Conservation (phyloP, 176 grass and related monocot genomes). For the Triticum urartu region DNA sequence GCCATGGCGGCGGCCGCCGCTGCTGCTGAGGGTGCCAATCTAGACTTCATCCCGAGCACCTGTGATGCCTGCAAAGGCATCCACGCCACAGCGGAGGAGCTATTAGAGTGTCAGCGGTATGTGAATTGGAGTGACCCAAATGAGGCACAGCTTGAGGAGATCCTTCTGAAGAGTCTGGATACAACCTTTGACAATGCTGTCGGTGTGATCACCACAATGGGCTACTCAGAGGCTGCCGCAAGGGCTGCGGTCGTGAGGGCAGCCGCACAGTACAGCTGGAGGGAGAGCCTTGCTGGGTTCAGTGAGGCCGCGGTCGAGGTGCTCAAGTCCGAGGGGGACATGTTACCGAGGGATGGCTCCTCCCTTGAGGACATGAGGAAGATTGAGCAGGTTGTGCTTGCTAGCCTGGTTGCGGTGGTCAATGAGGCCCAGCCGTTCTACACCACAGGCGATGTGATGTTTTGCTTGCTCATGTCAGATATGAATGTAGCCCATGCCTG, state of each 20-base stretch:
- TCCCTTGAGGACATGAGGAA: conserved; percentile 66
- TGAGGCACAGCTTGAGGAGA: conserved; percentile 74
- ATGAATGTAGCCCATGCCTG: conserved; percentile 74
- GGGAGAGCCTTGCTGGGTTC: conserved; percentile 59
- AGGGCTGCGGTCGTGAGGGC: conserved; percentile 57
- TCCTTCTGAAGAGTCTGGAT: conserved; percentile 80
- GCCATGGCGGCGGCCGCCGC: conserved; percentile 15
- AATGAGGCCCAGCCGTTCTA: conserved; percentile 77
- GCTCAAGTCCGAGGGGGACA: conserved; percentile 64
- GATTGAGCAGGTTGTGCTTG: conserved; percentile 59
- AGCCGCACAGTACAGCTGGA: conserved; percentile 53
- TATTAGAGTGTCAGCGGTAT: conserved; percentile 62
- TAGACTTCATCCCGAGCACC: conserved; percentile 46
- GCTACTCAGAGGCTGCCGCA: conserved; percentile 63
- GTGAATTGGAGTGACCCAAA: conserved; percentile 77
- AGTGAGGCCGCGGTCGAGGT: conserved; percentile 52
- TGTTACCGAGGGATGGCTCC: conserved; percentile 49
- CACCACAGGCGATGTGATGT: conserved; percentile 80
- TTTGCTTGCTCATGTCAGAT: conserved; percentile 87
- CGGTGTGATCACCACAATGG: conserved; percentile 58
- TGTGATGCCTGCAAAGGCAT: conserved; percentile 66
- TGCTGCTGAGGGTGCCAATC: conserved; percentile 36
- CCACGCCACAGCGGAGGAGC: conserved; percentile 38
- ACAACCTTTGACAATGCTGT: conserved; percentile 69
- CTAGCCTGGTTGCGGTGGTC: conserved; percentile 62